Evolutionary conservation across 202 grass and related monocot genomes (phyloP).

Genomic region (Elaeis oleifera): DNA sequence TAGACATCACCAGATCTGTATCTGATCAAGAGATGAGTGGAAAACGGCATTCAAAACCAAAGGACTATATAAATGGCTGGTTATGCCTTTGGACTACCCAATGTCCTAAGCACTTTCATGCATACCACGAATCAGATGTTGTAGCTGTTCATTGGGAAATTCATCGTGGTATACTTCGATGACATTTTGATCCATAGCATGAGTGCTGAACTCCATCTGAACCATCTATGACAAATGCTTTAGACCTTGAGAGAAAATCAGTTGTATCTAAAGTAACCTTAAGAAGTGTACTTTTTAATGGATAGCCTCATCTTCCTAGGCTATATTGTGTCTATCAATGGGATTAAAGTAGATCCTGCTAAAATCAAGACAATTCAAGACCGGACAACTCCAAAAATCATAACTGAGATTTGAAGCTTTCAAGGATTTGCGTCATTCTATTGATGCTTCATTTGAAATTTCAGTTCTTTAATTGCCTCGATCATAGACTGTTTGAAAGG

Average conservation of each 20-base stretch:
- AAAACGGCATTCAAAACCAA: too few relatives aligned
- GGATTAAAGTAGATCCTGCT: not conserved
- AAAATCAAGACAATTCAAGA: not conserved
- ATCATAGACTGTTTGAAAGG: conserved; percentile 11
- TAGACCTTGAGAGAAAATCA: not conserved
- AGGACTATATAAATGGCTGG: too few relatives aligned
- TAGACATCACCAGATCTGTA: too few relatives aligned
- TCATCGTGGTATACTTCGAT: not conserved
- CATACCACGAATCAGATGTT: not conserved
- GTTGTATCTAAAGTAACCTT: not conserved
- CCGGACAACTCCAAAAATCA: not conserved
- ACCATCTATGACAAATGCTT: not conserved
- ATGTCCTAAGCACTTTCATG: not conserved
- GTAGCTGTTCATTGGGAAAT: not conserved
- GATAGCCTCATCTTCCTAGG: not conserved
- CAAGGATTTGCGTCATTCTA: conserved; percentile 3
- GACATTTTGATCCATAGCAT: not conserved
- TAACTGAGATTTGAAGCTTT: conserved; percentile 10
- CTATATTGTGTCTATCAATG: not conserved
- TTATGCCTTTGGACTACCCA: not conserved
- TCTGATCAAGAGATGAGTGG: too few relatives aligned
- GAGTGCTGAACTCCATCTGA: not conserved
- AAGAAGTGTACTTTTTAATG: not conserved
- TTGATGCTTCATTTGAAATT: conserved; percentile 4
- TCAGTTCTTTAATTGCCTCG: conserved; percentile 6